Evolutionary conservation across 352 stramenopile species (phyloP).

Genomic region (Phytophthora vignae): DNA sequence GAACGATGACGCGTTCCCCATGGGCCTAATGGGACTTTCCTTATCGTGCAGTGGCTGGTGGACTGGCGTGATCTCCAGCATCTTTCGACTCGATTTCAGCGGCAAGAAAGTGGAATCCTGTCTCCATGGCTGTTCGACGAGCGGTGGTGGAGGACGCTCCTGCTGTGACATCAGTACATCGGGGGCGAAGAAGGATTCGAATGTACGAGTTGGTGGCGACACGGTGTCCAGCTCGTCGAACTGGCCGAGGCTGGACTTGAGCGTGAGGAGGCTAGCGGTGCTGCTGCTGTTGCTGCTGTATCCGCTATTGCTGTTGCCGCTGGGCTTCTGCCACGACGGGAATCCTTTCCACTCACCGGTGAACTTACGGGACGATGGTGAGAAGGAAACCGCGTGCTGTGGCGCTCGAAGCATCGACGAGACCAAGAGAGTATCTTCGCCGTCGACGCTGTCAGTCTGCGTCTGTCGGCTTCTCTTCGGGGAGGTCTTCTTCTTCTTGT

Average conservation of each 20-base stretch:
- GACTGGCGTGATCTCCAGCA: constrained; percentile 12
- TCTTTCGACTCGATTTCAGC: constrained; percentile 22
- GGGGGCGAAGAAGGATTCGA: constrained; percentile 58
- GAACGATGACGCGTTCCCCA: constrained; percentile 13
- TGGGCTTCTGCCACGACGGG: constrained; percentile 13
- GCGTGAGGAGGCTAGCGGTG: constrained; percentile 18
- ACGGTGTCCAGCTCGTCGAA: constrained; percentile 28
- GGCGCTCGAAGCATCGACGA: constrained; percentile 20
- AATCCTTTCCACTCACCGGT: constrained; percentile 22
- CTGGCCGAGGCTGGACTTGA: constrained; percentile 24
- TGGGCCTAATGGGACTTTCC: constrained; percentile 21
- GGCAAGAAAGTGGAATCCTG: constrained; percentile 32
- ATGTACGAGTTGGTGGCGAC: constrained; percentile 35
- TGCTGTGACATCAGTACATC: constrained; percentile 12
- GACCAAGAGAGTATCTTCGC: constrained; percentile 7
- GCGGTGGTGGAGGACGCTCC: constrained; percentile 16
- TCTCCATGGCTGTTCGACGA: constrained; percentile 31
- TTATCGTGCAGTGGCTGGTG: constrained; percentile 16
- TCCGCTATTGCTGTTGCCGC: constrained; percentile 4
- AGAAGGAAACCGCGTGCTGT: constrained; percentile 10
- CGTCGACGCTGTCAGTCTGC: constrained; percentile 23
- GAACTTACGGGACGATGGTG: constrained; percentile 4
- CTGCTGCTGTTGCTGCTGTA: constrained; percentile 16
- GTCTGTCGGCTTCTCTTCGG: constrained; percentile 20
- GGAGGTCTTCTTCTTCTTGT: constrained; percentile 41